Evolutionary conservation across 2,329 filamentous ascomycete species (phyloP), one percentile per base, ranked within the genome.

Genomic region (Exophiala phaeomuriformis): DNA sequence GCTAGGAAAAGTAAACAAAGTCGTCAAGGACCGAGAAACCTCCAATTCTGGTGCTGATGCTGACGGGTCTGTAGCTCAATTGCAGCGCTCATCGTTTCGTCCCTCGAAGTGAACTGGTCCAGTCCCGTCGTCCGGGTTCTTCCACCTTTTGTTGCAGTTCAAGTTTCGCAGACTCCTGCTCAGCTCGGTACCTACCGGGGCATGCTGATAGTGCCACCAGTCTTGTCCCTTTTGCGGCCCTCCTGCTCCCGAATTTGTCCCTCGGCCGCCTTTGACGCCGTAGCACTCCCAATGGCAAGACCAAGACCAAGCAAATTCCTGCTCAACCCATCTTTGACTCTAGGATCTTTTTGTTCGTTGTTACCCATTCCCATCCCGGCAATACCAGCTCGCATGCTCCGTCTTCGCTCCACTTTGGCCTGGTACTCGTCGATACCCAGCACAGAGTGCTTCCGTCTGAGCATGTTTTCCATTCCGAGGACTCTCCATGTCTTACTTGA

Each of bases 191-290:
- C 28, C 52, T 45, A 5, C 19, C 1, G 19, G 19, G 37, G 40
- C 49, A 52, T 57, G 40, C 37, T 31, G 19, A 42, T 51, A 8
- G 32, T 35, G 27, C 37, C 12, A 9, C 33, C 31, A 36, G 7
- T 32, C 39, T 55, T 81, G 40, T 55, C 57, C 12, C 57, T 57
- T 49, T 57, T 59, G 27, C 49, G 49, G 39, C 57, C 51, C 47
- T 59, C 54, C 29, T 53, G 31, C n/a, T 51, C 48, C 4, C 57
- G 51, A 19, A 41, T 52, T 27, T 50, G 53, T 27, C 55, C 49
- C 41, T 51, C 52, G 49, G 7, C 28, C 51, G 2, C 45, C 54
- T 32, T 59, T 59, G 10, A 45, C 48, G 35, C 57, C 4, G 51
- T 39, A 28, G 27, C 29, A 28, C 57, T 55, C 4, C 51, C 57